phyloP scores from a whole-genome alignment of 2,329 filamentous ascomycete species.

The Byssothecium circinans region DNA sequence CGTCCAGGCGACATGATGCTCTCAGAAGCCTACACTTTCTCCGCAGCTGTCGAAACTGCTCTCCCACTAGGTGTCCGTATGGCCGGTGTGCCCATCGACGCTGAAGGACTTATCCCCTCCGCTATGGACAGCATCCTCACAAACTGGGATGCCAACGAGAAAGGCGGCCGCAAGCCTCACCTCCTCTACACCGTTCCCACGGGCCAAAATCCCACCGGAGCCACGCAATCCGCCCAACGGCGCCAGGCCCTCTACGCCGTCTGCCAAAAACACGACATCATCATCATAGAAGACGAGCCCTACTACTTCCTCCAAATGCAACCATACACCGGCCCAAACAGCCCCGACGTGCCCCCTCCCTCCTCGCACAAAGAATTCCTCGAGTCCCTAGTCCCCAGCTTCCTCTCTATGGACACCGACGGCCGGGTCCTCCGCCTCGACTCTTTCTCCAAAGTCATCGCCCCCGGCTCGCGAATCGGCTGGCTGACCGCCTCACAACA shows the following conservation, averaged over 20 bases:
- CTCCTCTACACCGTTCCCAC: constrained; percentile 74
- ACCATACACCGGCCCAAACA: constrained; percentile 63
- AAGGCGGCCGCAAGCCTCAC: constrained; percentile 64
- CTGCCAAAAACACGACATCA: constrained; percentile 80
- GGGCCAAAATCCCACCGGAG: constrained; percentile 88
- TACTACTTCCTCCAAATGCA: constrained; percentile 95
- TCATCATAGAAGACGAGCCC: constrained; percentile 89
- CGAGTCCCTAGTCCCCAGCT: constrained; percentile 69
- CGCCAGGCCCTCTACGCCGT: constrained; percentile 74
- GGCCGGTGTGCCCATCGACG: constrained; percentile 65
- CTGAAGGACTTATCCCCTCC: constrained; percentile 64
- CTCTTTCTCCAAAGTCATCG: constrained; percentile 89
- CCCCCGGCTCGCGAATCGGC: constrained; percentile 77
- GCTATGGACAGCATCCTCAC: constrained; percentile 64
- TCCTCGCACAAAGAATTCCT: constrained; percentile 72
- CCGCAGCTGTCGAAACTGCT: constrained; percentile 70
- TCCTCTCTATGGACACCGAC: constrained; percentile 79
- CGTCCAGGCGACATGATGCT: constrained; percentile 75
- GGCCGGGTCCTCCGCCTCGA: constrained; percentile 89
- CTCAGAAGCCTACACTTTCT: constrained; percentile 90
- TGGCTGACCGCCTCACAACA: constrained; percentile 90
- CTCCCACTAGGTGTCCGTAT: constrained; percentile 64
- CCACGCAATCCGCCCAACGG: constrained; percentile 71
- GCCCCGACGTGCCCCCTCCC: constrained; percentile 58
- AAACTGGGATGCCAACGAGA: constrained; percentile 62